These are phyloP conservation scores for Elsinoe perseae DNA, from an alignment of 2,329 filamentous ascomycete species.

Conservation along the genomic window DNA sequence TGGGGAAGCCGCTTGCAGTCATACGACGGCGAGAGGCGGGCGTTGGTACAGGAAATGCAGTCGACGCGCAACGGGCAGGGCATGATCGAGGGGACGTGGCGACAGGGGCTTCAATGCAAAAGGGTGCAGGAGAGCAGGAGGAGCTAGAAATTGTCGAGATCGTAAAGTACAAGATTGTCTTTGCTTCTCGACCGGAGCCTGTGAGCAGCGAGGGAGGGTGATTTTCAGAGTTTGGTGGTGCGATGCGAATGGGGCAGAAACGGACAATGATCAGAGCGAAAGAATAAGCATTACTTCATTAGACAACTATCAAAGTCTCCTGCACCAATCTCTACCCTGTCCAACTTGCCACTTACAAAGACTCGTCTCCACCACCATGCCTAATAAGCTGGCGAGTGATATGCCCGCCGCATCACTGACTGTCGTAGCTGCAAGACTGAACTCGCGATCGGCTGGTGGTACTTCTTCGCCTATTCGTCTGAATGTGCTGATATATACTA, in stretches of 20 bases:
- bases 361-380: constrained; percentile 72
- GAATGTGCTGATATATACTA: constrained; percentile 95
- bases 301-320: constrained; percentile 47
- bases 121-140: constrained; percentile 28
- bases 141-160: constrained; percentile 80
- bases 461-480: constrained; percentile 86
- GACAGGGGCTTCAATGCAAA: constrained; percentile 28
- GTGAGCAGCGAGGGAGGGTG: constrained; percentile 40
- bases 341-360: constrained; percentile 77
- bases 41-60: no score
- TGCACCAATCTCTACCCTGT: constrained; percentile 60
- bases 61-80: no score
- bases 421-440: constrained; percentile 79
- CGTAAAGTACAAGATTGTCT: constrained; percentile 78
- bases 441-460: constrained; percentile 70
- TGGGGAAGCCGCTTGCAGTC: constrained; percentile 71
- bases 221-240: neutral
- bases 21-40: constrained; percentile 49
- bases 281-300: neutral
- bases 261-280: neutral
- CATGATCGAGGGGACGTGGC: constrained; percentile 28
- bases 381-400: constrained; percentile 75
- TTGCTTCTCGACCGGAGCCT: constrained; percentile 77
- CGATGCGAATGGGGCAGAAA: neutral
- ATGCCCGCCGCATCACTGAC: constrained; percentile 91